phyloP scores from a whole-genome alignment of 352 stramenopile species.

The Phytophthora sansomeana region DNA sequence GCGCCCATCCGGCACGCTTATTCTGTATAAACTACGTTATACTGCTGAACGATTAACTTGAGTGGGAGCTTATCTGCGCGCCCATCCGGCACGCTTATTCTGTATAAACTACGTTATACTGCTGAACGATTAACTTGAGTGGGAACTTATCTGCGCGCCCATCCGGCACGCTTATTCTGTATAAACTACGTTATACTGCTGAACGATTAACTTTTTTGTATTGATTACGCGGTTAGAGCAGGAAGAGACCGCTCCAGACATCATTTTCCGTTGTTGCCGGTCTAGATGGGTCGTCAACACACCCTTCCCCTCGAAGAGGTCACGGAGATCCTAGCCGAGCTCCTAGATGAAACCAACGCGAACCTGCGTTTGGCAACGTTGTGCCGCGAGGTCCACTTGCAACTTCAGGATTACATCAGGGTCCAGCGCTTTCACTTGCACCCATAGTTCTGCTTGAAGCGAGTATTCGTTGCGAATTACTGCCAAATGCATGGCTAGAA shows the following conservation, averaged over 20 bases:
- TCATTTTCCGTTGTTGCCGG: conserved; percentile 18
- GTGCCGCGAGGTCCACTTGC: conserved; percentile 9
- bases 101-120: too few relatives aligned
- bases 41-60: too few relatives aligned
- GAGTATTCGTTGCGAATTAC: not conserved
- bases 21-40: too few relatives aligned
- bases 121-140: too few relatives aligned
- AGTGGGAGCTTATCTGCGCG: too few relatives aligned
- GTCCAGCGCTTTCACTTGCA: conserved; percentile 13
- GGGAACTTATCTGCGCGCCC: conserved; percentile 4
- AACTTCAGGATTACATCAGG: conserved; percentile 16
- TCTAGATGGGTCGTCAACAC: conserved; percentile 14
- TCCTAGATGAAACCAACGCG: conserved; percentile 10
- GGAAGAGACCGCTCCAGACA: conserved; percentile 5
- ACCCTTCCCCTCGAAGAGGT: conserved; percentile 22
- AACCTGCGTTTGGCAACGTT: not conserved
- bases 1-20: too few relatives aligned
- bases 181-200: not conserved
- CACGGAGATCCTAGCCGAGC: conserved; percentile 5
- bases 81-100: too few relatives aligned
- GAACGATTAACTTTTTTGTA: conserved; percentile 4
- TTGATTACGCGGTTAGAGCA: conserved; percentile 19
- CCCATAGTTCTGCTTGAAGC: not conserved
- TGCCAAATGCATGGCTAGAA: not conserved
- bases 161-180: conserved; percentile 12